These are phyloP conservation scores for Fraxinus dipetala DNA, from an alignment of 305 asterid genomes.

Conservation along the genomic window DNA sequence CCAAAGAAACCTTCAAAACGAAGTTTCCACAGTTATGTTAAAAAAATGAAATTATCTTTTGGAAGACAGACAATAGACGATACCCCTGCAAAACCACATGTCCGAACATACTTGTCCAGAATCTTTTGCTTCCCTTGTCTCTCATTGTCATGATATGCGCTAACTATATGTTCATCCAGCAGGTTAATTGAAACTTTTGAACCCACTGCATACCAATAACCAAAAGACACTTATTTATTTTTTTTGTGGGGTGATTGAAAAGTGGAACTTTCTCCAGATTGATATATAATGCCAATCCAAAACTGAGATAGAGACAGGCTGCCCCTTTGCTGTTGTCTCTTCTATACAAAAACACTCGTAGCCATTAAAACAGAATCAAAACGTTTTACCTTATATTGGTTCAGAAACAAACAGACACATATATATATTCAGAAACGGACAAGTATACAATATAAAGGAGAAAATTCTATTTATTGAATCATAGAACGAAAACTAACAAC, in stretches of 20 bases:
- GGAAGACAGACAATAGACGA: slow-evolving; percentile 16
- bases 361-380: neutral
- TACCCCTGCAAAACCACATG: slow-evolving; percentile 77
- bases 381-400: neutral
- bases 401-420: neutral
- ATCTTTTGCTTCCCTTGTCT: slow-evolving; percentile 57
- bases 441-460: neutral
- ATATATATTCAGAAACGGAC: neutral
- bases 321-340: neutral
- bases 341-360: neutral
- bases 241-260: neutral
- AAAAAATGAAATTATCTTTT: neutral
- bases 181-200: slow-evolving; percentile 50
- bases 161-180: slow-evolving; percentile 52
- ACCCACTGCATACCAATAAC: slow-evolving; percentile 63
- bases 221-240: neutral
- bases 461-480: neutral
- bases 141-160: slow-evolving; percentile 58
- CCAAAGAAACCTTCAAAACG: slow-evolving; percentile 5
- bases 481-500: neutral
- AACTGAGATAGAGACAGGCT: neutral
- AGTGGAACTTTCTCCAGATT: neutral
- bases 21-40: neutral
- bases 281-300: neutral
- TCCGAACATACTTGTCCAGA: slow-evolving; percentile 56